Base-by-base conservation (phyloP, 192 early-diverging fungal genomes). In the Anaeromyces robustus region DNA sequence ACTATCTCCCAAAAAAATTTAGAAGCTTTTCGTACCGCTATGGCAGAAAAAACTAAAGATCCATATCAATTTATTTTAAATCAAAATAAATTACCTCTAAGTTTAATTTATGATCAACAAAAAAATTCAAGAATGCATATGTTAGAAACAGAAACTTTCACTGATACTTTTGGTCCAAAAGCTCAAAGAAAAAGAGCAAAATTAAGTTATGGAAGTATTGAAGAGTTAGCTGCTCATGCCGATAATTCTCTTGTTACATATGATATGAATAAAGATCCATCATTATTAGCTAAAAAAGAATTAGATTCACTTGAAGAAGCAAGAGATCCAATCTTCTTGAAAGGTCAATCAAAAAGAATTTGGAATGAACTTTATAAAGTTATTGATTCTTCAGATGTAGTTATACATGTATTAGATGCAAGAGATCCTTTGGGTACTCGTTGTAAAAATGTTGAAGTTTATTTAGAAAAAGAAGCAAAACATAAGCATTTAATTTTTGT, bases 341-440 rank as follows among this genome's bases (percentile, higher is more conserved):
- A 95, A 77, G 97, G 97, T 79, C 95, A 96, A 82, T 96, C 95
- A 2, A 96, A 94, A 85, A 93, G 97, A 84, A 99, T 99, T 80
- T 99, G 97, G 97, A 93, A 93, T 86, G 97, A 99, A 86, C 87
- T 99, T 52, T 98, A 99, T 90, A 99, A 99, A 89, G 89, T 88
- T 34, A 92, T 99, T 77, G 96, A 98, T 86, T 97, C 95, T 22
- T 97, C 96, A 0, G 97, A 99, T 86, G 92, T 95, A 30, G 91
- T 99, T 77, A 93, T 97, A 80, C 96, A 97, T 81, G 98, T 99
- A 11, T 84, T 99, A 82, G 98, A 99, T 89, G 96, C 98, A n/a
- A 91, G 98, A 79, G 96, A 99, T 84, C 98, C 98, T 34, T 89
- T 94, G 78, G 98, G 96, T 80, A 99, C 98, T 14, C 93, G 96